These are phyloP conservation scores for Microbotryum saponariae DNA, from an alignment of 1,284 basidiomycete species.

Conservation along the genomic window DNA sequence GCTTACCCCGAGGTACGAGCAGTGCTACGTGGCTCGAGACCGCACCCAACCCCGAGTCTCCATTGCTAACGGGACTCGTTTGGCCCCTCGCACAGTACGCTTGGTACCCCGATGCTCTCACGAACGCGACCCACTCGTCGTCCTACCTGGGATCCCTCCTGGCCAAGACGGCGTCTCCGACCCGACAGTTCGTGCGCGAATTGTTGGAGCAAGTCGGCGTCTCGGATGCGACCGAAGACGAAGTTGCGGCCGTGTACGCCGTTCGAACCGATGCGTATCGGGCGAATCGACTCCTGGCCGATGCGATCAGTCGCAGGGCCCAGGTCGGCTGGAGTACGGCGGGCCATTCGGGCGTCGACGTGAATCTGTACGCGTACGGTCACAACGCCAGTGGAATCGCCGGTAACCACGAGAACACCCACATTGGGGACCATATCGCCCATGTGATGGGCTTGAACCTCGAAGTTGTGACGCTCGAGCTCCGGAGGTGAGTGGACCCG, in stretches of 20 bases:
- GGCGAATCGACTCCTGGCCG: slow-evolving; percentile 30
- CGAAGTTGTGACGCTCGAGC: slow-evolving; percentile 29
- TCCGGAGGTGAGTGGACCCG: slow-evolving; percentile 17
- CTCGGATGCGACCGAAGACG: slow-evolving; percentile 33
- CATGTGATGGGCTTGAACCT: slow-evolving; percentile 15
- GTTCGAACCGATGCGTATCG: slow-evolving; percentile 24
- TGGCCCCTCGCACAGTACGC: not conserved
- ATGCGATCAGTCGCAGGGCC: slow-evolving; percentile 37
- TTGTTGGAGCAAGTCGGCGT: slow-evolving; percentile 36
- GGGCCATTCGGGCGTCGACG: slow-evolving; percentile 44
- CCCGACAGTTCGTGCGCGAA: slow-evolving; percentile 28
- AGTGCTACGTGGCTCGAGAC: slow-evolving; percentile 21
- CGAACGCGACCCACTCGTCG: slow-evolving; percentile 40
- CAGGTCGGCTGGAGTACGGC: slow-evolving; percentile 43
- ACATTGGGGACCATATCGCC: slow-evolving; percentile 27
- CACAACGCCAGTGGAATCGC: slow-evolving; percentile 31
- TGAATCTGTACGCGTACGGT: slow-evolving; percentile 42
- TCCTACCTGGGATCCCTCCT: slow-evolving; percentile 33
- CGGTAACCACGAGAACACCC: slow-evolving; percentile 43
- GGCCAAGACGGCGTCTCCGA: slow-evolving; percentile 16
- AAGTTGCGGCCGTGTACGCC: slow-evolving; percentile 35
- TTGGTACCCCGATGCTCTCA: slow-evolving; percentile 41
- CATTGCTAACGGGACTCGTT: not conserved
- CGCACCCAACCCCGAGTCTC: not conserved
- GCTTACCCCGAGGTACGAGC: slow-evolving; percentile 36